Base-by-base conservation (phyloP, 768 basidiomycete species). In the Sporobolomyces phaffii region DNA sequence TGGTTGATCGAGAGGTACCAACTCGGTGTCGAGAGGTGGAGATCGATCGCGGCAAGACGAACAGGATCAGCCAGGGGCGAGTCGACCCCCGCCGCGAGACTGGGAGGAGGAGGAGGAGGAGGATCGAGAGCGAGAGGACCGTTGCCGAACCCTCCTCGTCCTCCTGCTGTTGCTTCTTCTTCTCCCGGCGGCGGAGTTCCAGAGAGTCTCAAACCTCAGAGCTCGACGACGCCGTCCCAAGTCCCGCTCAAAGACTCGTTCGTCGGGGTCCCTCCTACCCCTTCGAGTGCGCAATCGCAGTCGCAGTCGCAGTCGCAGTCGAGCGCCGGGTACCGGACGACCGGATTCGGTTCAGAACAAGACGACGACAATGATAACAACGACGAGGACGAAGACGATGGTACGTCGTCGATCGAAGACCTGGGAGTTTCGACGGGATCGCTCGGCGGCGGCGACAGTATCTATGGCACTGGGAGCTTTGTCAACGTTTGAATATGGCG, bases 381-480 rank as follows among this genome's bases (percentile, higher is more conserved):
- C 18, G 54, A 28, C 24, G 24, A 15, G 2, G 38, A 40, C 7
- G 52, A 40, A 38, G 52, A 40, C 18, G 5, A 22, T n/a, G 52
- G 36, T 6, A 40, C 34, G 24, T 20, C 17, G 18, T 58, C 56
- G 24, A 45, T 58, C 44, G 56, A 58, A 24, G 56, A 58, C 31
- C 31, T 58, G 5, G 56, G 43, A 33, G 43, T 57, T 40, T 15
- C 22, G 20, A 47, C 18, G 8, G 22, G 36, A 26, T 4, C 24
- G 6, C 29, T 34, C 4, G 15, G 34, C 7, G 52, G 52, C 14
- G 31, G 5, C 22, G 56, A 45, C 3, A 58, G 56, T n/a, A 10
- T 58, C 26, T 58, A 58, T n/a, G 22, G 7, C 11, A 58, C 56
- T 9, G 56, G 56, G 6, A 58, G 56, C 24, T 58, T 33, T 24